Base-by-base conservation (phyloP, 2,329 filamentous ascomycete genomes). In the Paecilomyces fulvus region DNA sequence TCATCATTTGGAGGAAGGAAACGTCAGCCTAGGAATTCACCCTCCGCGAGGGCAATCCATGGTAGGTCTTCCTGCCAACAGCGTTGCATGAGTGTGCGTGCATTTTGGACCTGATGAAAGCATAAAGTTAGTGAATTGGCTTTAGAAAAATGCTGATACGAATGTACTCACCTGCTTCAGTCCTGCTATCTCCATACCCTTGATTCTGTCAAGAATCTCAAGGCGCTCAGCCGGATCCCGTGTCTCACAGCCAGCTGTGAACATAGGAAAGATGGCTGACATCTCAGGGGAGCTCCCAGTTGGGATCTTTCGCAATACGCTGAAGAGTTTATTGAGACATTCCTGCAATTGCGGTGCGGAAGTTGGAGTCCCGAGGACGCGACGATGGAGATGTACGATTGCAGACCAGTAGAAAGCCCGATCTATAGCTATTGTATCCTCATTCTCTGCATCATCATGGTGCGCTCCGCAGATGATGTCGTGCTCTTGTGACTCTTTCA, bases 351-450 rank as follows among this genome's bases (percentile, higher is more conserved):
- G 79, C 0, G 74, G 67, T 59, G 89, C 82, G 1, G 71, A 70
- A 0, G 81, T 76, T 0, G 79, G 75, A 50, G 83, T 83, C 3
- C 84, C 84, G 12, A 92, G 75, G 0, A 92, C 85, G 14, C 90
- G 83, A 11, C 89, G 83, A 58, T 89, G 82, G 8, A 94, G 79
- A 65, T 94, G 88, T 3, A 92, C 81, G 10, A 91, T 75, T 0
- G 86, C 89, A 0, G 89, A 87, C 80, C 85, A 90, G 67, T 92
- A 89, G 70, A 89, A 92, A 2, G 88, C 85, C 65, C 87, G 82
- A 66, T 94, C 92, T 1, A 85, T 87, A 9, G 88, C 86, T 55
- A 79, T 77, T 55, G 82, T 78, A 48, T 83, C 79, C 53, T 73
- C 68, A 12, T 69, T 70, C 28, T 75, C 73, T 1, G 65, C 65